phyloP scores from a whole-genome alignment of 495 filamentous ascomycete species.

The Elaphomyces granulatus region DNA sequence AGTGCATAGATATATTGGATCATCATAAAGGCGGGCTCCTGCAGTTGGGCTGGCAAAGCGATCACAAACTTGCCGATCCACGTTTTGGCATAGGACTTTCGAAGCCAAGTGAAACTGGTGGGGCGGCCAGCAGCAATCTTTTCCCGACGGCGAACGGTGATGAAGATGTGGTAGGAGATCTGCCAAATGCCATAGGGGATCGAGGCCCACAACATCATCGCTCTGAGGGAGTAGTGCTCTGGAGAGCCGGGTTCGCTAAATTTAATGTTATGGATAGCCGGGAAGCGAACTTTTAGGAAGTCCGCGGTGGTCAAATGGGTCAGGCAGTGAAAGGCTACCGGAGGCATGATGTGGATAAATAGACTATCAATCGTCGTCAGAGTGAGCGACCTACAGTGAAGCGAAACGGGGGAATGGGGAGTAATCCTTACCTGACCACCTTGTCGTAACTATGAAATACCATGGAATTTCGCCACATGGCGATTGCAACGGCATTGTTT shows the following conservation, averaged over 20 bases:
- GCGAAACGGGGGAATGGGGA: background rate
- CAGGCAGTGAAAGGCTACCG: constrained; percentile 78
- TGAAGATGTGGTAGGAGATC: constrained; percentile 77
- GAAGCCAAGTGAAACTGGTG: constrained; percentile 95
- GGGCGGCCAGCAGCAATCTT: constrained; percentile 93
- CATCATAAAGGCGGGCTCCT: constrained; percentile 87
- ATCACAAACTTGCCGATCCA: constrained; percentile 82
- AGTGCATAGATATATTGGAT: constrained; percentile 89
- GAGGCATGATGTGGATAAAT: constrained; percentile 99
- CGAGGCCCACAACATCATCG: constrained; percentile 90
- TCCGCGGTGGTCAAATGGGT: constrained; percentile 63
- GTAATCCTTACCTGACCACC: constrained; percentile 50
- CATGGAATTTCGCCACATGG: constrained; percentile 98
- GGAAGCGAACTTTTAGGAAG: constrained; percentile 57
- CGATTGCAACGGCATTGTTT: constrained; percentile 95
- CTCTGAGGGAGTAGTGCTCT: constrained; percentile 61
- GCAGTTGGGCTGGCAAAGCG: constrained; percentile 53
- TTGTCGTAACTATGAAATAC: constrained; percentile 98
- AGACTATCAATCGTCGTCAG: constrained; percentile 34
- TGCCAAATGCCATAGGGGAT: constrained; percentile 91
- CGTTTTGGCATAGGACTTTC: constrained; percentile 70
- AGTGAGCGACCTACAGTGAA: background rate
- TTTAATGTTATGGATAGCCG: constrained; percentile 73
- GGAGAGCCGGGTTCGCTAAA: constrained; percentile 52
- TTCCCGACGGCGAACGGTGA: constrained; percentile 79